Conservation (phyloP, 2,329 filamentous ascomycete species). For the Penicillium sp. region DNA sequence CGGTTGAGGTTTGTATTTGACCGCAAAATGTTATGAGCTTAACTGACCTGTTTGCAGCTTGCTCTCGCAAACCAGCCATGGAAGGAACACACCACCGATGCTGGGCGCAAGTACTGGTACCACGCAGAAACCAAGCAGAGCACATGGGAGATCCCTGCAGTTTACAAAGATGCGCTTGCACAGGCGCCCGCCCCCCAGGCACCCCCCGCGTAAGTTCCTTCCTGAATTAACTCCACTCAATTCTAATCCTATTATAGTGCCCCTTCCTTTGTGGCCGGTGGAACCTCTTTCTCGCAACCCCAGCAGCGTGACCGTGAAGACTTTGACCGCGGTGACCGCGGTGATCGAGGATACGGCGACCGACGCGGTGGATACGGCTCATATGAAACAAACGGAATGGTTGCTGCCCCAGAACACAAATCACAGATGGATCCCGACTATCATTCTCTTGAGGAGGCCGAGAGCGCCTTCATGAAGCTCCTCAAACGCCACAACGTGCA, state of each 20-base stretch:
- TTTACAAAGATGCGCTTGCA: slow-evolving; percentile 72
- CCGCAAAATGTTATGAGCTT: slow-evolving; percentile 14
- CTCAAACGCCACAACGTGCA: slow-evolving; percentile 82
- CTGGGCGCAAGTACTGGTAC: slow-evolving; percentile 92
- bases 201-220: slow-evolving; percentile 47
- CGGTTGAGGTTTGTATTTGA: slow-evolving; percentile 64
- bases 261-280: slow-evolving; percentile 61
- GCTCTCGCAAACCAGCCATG: slow-evolving; percentile 80
- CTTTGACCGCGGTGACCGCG: slow-evolving; percentile 37
- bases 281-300: slow-evolving; percentile 45
- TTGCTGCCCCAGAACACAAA: slow-evolving; percentile 39
- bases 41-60: slow-evolving; percentile 54
- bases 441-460: slow-evolving; percentile 78
- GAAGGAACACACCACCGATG: slow-evolving; percentile 86
- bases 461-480: slow-evolving; percentile 88
- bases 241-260: slow-evolving; percentile 46
- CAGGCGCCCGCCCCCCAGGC: slow-evolving; percentile 50
- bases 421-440: slow-evolving; percentile 70
- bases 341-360: slow-evolving; percentile 35
- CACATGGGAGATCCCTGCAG: slow-evolving; percentile 90
- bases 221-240: background rate
- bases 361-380: slow-evolving; percentile 49
- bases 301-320: slow-evolving; percentile 51
- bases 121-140: slow-evolving; percentile 89
- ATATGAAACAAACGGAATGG: slow-evolving; percentile 44